Conservation (phyloP, 345 rosid genomes). For the Boechera retrofracta region DNA sequence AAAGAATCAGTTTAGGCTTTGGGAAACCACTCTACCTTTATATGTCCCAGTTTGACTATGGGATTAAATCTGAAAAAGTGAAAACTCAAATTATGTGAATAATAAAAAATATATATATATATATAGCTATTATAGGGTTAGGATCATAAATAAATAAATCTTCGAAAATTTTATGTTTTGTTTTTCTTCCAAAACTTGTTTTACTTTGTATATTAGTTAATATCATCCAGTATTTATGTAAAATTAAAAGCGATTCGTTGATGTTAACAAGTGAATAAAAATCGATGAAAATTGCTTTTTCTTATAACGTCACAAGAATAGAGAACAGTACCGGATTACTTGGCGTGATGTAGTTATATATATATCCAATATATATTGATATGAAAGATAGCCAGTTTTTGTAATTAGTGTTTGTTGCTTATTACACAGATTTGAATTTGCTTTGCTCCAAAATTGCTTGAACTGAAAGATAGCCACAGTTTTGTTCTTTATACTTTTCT, state of each 20-base stretch:
- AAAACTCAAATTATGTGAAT: conserved; percentile 19
- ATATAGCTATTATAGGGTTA: background rate
- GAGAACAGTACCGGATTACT: too few species aligned
- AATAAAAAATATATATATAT: background rate
- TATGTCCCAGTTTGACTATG: conserved; percentile 1
- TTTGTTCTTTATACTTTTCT: conserved; percentile 29
- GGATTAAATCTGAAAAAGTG: conserved; percentile 27
- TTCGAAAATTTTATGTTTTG: background rate
- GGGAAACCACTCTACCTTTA: conserved; percentile 16
- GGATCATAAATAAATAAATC: background rate
- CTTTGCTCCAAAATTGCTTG: conserved; percentile 28
- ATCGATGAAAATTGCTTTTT: background rate
- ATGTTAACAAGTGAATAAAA: background rate
- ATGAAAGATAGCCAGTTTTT: too few species aligned
- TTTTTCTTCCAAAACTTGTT: background rate
- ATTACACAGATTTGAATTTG: conserved; percentile 32
- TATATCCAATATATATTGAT: too few species aligned
- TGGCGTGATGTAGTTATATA: too few species aligned
- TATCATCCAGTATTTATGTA: background rate
- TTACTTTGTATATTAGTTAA: background rate
- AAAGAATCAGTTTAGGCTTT: background rate
- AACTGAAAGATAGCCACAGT: conserved; percentile 28
- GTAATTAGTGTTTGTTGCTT: too few species aligned
- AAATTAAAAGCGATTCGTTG: background rate
- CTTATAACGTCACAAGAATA: background rate